Conservation (phyloP, 2,329 filamentous ascomycete species). For the Penicillium fuscoglaucum region DNA sequence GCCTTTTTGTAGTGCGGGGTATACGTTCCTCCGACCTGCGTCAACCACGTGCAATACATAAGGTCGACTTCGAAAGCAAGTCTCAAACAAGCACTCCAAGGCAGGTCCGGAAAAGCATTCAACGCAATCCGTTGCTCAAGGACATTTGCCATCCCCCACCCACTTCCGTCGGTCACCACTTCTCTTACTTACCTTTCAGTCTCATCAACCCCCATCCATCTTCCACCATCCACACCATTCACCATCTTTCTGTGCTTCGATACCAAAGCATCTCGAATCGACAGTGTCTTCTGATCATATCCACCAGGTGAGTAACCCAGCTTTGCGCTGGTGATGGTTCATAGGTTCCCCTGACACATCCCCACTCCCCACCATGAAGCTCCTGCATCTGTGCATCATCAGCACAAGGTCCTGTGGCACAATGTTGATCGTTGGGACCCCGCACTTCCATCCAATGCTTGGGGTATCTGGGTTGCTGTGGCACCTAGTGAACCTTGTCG, state of each 20-base stretch:
- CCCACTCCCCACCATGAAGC: not conserved
- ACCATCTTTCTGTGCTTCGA: not conserved
- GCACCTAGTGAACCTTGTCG: not conserved
- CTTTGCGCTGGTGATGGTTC: not conserved
- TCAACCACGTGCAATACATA: not conserved
- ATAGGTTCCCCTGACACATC: not conserved
- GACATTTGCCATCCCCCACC: not conserved
- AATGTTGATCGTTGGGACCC: not conserved
- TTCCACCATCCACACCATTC: not conserved
- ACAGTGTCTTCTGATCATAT: not conserved
- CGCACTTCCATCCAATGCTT: not conserved
- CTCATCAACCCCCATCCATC: not conserved
- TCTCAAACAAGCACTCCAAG: not conserved
- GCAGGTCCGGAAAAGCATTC: not conserved
- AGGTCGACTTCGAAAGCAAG: not conserved
- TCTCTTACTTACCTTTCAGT: slow-evolving; percentile 1
- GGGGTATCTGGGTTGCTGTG: not conserved
- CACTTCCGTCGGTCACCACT: not conserved
- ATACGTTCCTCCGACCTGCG: not conserved
- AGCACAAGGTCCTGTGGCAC: not conserved
- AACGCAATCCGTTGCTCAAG: not conserved
- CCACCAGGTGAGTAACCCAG: not conserved
- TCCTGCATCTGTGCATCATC: not conserved
- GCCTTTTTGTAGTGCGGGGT: not conserved
- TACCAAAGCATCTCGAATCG: not conserved